Conservation (phyloP, 331 rosid species). For the Rosa hybrid region DNA sequence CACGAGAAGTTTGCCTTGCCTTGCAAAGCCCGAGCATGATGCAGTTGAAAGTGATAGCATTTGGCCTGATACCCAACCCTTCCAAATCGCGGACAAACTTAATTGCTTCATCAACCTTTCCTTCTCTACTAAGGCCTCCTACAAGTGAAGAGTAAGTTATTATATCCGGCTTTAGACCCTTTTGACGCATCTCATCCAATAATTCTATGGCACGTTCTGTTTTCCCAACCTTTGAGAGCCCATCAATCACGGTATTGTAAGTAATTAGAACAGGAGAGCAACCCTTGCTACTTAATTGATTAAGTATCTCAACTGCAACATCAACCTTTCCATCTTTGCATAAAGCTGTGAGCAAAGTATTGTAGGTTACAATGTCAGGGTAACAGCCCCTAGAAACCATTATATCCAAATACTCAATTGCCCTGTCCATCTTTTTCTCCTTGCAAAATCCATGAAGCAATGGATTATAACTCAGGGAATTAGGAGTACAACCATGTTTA, state of each 20-base stretch:
- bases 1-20: conserved; percentile 58
- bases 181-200: conserved; percentile 66
- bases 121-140: conserved; percentile 76
- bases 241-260: conserved; percentile 78
- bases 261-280: conserved; percentile 83
- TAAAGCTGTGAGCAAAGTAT: conserved; percentile 75
- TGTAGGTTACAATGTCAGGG: conserved; percentile 88
- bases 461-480: conserved; percentile 87
- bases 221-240: conserved; percentile 74
- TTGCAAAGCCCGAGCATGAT: conserved; percentile 80
- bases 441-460: conserved; percentile 84
- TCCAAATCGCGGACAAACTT: conserved; percentile 63
- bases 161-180: conserved; percentile 72
- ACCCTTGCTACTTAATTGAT: conserved; percentile 71
- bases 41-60: conserved; percentile 62
- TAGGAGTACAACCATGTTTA: conserved; percentile 73
- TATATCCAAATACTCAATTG: conserved; percentile 69
- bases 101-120: conserved; percentile 70
- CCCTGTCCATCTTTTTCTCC: conserved; percentile 83
- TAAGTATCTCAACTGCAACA: conserved; percentile 73
- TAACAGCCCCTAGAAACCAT: conserved; percentile 90
- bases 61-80: conserved; percentile 55
- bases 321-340: conserved; percentile 93
- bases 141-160: conserved; percentile 76
- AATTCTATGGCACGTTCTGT: conserved; percentile 64